Conservation (phyloP, 192 early-diverging fungal species). For the Coemansia sp. region DNA sequence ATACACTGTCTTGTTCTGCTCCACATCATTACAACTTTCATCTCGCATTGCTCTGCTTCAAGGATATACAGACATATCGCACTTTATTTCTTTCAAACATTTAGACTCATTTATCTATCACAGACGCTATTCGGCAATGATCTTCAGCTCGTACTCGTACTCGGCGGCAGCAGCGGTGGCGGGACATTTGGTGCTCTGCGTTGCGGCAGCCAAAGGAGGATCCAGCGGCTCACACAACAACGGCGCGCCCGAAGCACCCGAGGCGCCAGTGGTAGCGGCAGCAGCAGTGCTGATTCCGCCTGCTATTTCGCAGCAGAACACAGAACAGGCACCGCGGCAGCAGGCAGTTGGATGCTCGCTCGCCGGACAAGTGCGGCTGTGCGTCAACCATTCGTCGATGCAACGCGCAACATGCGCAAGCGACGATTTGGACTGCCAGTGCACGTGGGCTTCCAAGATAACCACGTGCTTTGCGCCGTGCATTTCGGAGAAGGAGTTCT, state of each 20-base stretch:
- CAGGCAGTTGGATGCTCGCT: slow-evolving; percentile 26
- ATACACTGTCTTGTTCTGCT: too few relatives aligned
- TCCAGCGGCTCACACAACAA: too few relatives aligned
- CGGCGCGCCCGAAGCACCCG: not conserved
- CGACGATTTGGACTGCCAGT: slow-evolving; percentile 54
- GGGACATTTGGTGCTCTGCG: not conserved
- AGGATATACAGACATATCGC: too few relatives aligned
- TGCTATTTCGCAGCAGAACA: not conserved
- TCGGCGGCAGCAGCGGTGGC: not conserved
- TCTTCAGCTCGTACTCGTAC: not conserved
- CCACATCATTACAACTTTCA: too few relatives aligned
- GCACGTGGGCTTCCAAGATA: slow-evolving; percentile 39
- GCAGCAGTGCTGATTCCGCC: slow-evolving; percentile 13
- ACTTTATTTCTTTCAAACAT: not conserved
- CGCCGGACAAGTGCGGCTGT: slow-evolving; percentile 45
- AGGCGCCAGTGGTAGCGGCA: slow-evolving; percentile 10
- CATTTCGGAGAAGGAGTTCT: slow-evolving; percentile 32
- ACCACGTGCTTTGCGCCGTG: slow-evolving; percentile 51
- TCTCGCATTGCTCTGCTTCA: too few relatives aligned
- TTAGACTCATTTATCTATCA: not conserved
- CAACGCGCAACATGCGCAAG: slow-evolving; percentile 39
- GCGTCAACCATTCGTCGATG: slow-evolving; percentile 50
- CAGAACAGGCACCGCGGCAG: not conserved
- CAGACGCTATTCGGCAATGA: not conserved
- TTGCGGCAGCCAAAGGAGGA: not conserved